A percentile compares a stretch with the other conserved stretches of the same genome.
These are phyloP conservation scores for Chlorella vulgaris DNA, from an alignment of 139 green algal species.

Conservation along the genomic window DNA sequence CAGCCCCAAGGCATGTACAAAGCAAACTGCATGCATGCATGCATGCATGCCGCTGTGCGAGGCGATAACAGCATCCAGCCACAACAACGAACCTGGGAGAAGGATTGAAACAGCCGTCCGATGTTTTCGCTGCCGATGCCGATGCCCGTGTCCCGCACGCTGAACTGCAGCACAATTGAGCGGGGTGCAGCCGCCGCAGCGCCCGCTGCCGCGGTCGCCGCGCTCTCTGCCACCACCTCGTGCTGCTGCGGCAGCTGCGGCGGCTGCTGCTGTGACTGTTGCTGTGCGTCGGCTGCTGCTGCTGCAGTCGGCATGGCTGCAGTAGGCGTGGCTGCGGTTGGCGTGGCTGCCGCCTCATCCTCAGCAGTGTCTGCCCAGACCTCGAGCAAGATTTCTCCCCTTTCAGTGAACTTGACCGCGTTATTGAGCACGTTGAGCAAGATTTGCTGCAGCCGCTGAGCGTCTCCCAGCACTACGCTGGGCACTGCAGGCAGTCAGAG, in stretches of 20 bases:
- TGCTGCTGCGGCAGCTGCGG: slow-evolving; percentile 10
- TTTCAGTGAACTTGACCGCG: slow-evolving; percentile 90
- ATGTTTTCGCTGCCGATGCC: slow-evolving; percentile 68
- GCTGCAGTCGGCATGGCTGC: background rate
- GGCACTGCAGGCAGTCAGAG: slow-evolving; percentile 30
- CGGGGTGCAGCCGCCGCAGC: background rate
- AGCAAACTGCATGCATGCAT: background rate
- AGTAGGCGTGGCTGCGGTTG: slow-evolving; percentile 9
- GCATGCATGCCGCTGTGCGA: no score
- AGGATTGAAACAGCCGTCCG: slow-evolving; percentile 77
- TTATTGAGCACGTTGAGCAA: slow-evolving; percentile 92
- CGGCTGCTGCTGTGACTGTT: background rate
- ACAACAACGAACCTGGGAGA: slow-evolving; percentile 71
- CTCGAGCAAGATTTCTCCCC: slow-evolving; percentile 76
- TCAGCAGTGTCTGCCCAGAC: slow-evolving; percentile 52
- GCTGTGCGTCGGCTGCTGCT: slow-evolving; percentile 3
- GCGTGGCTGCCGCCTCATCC: background rate
- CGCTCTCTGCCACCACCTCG: background rate
- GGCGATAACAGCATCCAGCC: no score
- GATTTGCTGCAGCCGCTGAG: slow-evolving; percentile 81
- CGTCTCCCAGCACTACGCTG: slow-evolving; percentile 56
- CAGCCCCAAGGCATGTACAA: background rate
- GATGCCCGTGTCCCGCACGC: slow-evolving; percentile 82
- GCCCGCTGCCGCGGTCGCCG: background rate
- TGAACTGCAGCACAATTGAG: slow-evolving; percentile 62